Conservation (phyloP, 1,284 basidiomycete genomes). For the Cryptococcus neoformans region DNA sequence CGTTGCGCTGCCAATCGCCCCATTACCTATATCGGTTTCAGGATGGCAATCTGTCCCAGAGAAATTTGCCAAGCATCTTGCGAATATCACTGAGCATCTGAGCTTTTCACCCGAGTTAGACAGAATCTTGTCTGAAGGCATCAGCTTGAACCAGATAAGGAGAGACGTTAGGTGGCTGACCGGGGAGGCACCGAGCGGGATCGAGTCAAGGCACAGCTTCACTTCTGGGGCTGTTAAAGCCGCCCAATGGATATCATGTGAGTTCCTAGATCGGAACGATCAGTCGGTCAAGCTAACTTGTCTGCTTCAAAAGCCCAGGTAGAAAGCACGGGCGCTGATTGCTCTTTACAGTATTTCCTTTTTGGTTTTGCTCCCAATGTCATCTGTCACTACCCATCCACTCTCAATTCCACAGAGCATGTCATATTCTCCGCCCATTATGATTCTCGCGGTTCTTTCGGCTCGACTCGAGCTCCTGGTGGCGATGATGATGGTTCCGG, state of each 20-base stretch:
- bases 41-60: slow-evolving; percentile 32
- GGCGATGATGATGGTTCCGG: slow-evolving; percentile 70
- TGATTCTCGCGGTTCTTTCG: slow-evolving; percentile 81
- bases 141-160: slow-evolving; percentile 60
- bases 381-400: slow-evolving; percentile 57
- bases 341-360: slow-evolving; percentile 64
- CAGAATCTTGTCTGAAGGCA: slow-evolving; percentile 55
- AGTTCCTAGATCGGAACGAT: slow-evolving; percentile 16
- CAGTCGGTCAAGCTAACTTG: neutral
- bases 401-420: slow-evolving; percentile 49
- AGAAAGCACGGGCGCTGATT: slow-evolving; percentile 68
- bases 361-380: slow-evolving; percentile 76
- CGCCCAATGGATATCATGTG: slow-evolving; percentile 68
- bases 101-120: slow-evolving; percentile 38
- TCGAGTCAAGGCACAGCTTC: slow-evolving; percentile 75
- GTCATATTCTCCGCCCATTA: slow-evolving; percentile 75
- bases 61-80: slow-evolving; percentile 36
- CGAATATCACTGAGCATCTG: slow-evolving; percentile 40
- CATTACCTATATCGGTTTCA: slow-evolving; percentile 9
- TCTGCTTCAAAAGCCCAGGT: slow-evolving; percentile 48
- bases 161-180: slow-evolving; percentile 74
- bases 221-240: slow-evolving; percentile 63
- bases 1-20: slow-evolving; percentile 37
- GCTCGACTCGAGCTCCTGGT: slow-evolving; percentile 66
- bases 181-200: slow-evolving; percentile 64